Base-by-base conservation (phyloP, 2,329 filamentous ascomycete species). In the Hymenoscyphus fraxineus region DNA sequence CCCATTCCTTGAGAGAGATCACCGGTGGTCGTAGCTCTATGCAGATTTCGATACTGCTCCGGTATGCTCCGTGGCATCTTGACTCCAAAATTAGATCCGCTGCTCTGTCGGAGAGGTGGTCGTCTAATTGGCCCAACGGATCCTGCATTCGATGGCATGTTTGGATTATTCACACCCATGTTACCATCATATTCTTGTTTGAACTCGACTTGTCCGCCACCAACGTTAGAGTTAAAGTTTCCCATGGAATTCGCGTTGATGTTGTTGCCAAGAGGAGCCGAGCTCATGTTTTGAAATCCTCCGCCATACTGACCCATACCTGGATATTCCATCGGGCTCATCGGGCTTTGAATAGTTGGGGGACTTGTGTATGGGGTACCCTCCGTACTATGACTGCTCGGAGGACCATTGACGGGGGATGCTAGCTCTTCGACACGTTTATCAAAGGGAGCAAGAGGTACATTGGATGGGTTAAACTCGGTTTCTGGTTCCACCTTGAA, bases 401-500 rank as follows among this genome's bases (percentile, higher is more conserved):
- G 15, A 4, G 44, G 44, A 2, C 63, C 70, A 55, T 64, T 63
- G 16, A 60, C 60, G 7, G 72, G 72, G 10, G 71, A 73, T 31
- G 64, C 61, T 13, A 74, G 58, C n/a, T 72, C 71, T 56, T 74
- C 72, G 31, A 73, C 65, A 12, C 69, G 66, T 58, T 72, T 71
- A 13, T 73, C 70, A 39, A 66, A 74, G 9, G 66, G 51, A 10
- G 68, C 65, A 41, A 73, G 66, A 10, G 64, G 61, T 15, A 65
- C n/a, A 58, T 67, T 67, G 35, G 63, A 62, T 31, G 60, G 59
- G 58, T 60, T 67, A 65, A 69, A 69, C 41, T 72, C 69, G 22
- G 65, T 66, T 13, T 70, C 67, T 22, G 66, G 69, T 59, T 73
- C 69, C 19, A 72, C 68, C 67, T 76, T 74, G 68, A 73, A 75